Base-by-base conservation (phyloP, 257 asterid genomes). In the Nicotiana benthamiana region DNA sequence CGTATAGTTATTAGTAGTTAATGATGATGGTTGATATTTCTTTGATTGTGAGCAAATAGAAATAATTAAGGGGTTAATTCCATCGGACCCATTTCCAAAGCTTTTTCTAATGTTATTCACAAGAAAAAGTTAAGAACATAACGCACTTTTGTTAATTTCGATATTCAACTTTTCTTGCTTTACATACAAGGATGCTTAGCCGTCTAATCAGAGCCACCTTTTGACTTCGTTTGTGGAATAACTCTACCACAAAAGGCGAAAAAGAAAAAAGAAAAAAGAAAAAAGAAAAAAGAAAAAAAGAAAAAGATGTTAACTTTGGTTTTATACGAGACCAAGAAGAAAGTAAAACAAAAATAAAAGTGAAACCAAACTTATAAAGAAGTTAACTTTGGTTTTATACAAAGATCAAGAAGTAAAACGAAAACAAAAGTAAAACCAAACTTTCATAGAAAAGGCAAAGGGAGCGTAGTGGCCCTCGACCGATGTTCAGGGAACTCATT, bases 81-180 rank as follows among this genome's bases (percentile, higher is more conserved):
- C 6, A 36, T 77, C 17, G 64, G 75, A 79, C 75, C 82, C 56
- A 62, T 22, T 62, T 79, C 20, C 62, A 62, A 79, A 83, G 82
- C 82, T 81, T 86, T 92, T 84, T 82, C 83, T 83, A 54, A 59
- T 64, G 65, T 75, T 81, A 56, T 75, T 84, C 75, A 64, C 27
- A 63, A 86, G 54, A 51, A 85, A 86, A 90, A 79, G 72, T 60
- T 16, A 51, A 27, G 80, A 86, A 84, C 89, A 83, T 64, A 81
- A 70, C 36, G 66, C 48, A 85, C 97, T 94, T 92, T 92, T 87
- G 88, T 87, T 85, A 83, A 79, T 87, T 82, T 87, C 93, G 84
- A 92, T 88, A 75, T 72, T 7, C 54, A 80, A 81, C 93, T 90
- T 92, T 92, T 84, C 87, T 82, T 90, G 81, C 86, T 87, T 87